Base-by-base conservation (phyloP, 352 stramenopile genomes). In the Globisporangium nodosum region DNA sequence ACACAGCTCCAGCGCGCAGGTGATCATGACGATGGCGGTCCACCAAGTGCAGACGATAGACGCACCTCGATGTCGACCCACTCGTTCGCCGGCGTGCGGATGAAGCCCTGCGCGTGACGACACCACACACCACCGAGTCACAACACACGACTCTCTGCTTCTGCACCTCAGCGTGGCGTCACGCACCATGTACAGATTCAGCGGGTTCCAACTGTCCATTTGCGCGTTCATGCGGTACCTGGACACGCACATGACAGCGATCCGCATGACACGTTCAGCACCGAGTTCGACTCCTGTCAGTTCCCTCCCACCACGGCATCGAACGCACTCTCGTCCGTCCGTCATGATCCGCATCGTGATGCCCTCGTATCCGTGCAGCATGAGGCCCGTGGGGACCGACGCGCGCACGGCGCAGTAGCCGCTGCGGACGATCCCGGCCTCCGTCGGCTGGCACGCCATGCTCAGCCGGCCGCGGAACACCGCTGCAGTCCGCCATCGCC, bases 261-360 rank as follows among this genome's bases (percentile, higher is more conserved):
- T 11, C 5, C 33, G 33, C 8, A 39, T 18, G 7, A 15, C 46
- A 20, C 46, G 8, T 8, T 39, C 8, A 39, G 33, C 33, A 11
- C 12, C 33, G 1, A 3, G 33, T 39, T 3, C 33, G 33, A 39
- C 31, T 9, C 8, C 9, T 13, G 11, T 13, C 4, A 15, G 9
- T 9, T 43, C 12, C 37, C 37, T 37, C 33, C 33, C 33, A 53
- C 24, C n/a, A 27, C 24, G 24, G 24, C 1, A 13, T 13, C n/a
- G 46, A 2, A 60, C 61, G 50, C 64, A 94, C 70, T 90, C 76
- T 50, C 85, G 81, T 13, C 85, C 85, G 47, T 94, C 85, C 9
- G 85, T 92, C 81, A 90, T 94, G 61, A 94, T 67, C 47, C 82
- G 85, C 85, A 94, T 92, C 4, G 72, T 73, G 46, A 94, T 76